Base-by-base conservation (phyloP, 495 filamentous ascomycete genomes). In the Podospora appendiculata region DNA sequence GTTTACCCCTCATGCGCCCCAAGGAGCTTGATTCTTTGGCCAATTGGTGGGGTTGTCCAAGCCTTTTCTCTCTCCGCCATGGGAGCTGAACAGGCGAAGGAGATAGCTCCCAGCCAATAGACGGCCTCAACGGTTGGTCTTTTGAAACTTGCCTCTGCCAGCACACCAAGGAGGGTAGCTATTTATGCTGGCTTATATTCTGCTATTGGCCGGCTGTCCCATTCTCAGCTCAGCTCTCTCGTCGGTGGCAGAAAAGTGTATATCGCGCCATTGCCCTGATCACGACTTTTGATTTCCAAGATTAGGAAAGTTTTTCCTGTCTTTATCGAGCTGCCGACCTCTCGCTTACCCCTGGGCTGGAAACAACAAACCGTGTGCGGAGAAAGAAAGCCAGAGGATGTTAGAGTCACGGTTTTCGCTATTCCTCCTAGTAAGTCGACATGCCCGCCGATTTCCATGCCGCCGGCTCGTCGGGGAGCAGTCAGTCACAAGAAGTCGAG, bases 121-220 rank as follows among this genome's bases (percentile, higher is more conserved):
- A 49, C 41, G 4, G 33, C 13, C 45, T 13, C 34, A 16, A 8
- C 12, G 18, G 11, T 11, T 16, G 11, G 40, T 35, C 35, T 52
- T 41, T 55, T 63, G 63, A 63, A 66, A 66, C 59, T 51, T 25
- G 13, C 40, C 47, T 18, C 25, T 59, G 63, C 61, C 63, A 66
- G 41, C 63, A 48, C 63, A 64, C 54, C 63, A 64, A 60, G 61
- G 55, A 60, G 63, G 63, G 63, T 41, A 56, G 56, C 50, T 45
- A 45, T 38, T 13, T 38, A 13, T 11, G 36, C 13, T 13, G 13
- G 36, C 13, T 13, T 38, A 38, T 38, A 38, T 38, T 11, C 36
- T 13, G 13, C 36, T 38, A 38, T 38, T 38, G 36, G 36, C 36
- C 9, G 36, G 36, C 36, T 2, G 36, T 13, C 36, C 10, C 9